phyloP scores from a whole-genome alignment of 2,329 filamentous ascomycete species.

The Fusarium oxysporum region DNA sequence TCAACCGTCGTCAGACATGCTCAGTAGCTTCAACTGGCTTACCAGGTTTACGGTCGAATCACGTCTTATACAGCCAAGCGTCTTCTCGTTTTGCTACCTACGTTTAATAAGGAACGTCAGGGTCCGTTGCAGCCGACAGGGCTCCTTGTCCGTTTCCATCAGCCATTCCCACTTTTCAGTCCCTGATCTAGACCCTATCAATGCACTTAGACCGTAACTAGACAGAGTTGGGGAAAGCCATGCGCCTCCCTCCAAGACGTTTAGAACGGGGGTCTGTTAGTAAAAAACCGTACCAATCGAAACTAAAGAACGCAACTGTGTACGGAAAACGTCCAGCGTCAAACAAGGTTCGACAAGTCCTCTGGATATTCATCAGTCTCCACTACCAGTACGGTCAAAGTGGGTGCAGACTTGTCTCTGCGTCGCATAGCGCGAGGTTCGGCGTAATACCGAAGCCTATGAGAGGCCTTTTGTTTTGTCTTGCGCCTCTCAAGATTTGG shows the following conservation, averaged over 20 bases:
- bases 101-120: slow-evolving; percentile 32
- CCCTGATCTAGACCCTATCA: slow-evolving; percentile 32
- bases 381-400: neutral
- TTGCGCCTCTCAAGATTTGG: slow-evolving; percentile 7
- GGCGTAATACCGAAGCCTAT: slow-evolving; percentile 21
- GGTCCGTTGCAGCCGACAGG: slow-evolving; percentile 27
- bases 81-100: slow-evolving; percentile 6
- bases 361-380: neutral
- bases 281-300: slow-evolving; percentile 39
- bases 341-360: neutral
- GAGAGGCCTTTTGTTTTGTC: neutral
- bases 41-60: slow-evolving; percentile 1
- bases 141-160: slow-evolving; percentile 25
- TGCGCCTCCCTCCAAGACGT: slow-evolving; percentile 19
- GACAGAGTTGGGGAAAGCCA: slow-evolving; percentile 16
- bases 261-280: slow-evolving; percentile 17
- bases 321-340: neutral
- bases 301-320: neutral
- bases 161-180: slow-evolving; percentile 28
- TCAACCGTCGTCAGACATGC: slow-evolving; percentile 16
- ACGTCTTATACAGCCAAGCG: slow-evolving; percentile 30
- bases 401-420: slow-evolving; percentile 1
- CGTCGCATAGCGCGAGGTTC: slow-evolving; percentile 11
- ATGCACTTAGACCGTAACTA: slow-evolving; percentile 17
- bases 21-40: slow-evolving; percentile 9